phyloP scores from a whole-genome alignment of 768 basidiomycete species.

The Lactarius quietus region DNA sequence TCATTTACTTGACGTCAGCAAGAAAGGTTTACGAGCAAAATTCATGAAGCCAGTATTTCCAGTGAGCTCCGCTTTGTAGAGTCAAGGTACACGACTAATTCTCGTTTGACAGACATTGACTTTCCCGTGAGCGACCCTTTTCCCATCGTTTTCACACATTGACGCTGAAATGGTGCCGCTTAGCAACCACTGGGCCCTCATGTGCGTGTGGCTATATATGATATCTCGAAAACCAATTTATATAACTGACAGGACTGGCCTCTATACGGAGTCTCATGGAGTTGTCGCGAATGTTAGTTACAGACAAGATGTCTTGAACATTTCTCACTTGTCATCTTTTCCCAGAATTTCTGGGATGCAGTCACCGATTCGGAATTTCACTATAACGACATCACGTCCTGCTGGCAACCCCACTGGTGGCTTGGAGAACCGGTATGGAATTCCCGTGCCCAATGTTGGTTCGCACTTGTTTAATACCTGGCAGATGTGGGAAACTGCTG shows the following conservation, averaged over 20 bases:
- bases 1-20: conserved; percentile 74
- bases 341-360: conserved; percentile 87
- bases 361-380: conserved; percentile 56
- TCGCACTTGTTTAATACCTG: conserved; percentile 1
- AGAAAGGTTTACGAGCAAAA: conserved; percentile 82
- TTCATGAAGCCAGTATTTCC: conserved; percentile 87
- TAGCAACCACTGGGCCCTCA: conserved; percentile 87
- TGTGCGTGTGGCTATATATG: conserved; percentile 50
- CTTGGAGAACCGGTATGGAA: conserved; percentile 75
- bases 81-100: conserved; percentile 10
- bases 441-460: neutral
- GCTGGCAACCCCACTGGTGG: conserved; percentile 80
- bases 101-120: conserved; percentile 61
- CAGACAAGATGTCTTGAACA: neutral
- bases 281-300: conserved; percentile 77
- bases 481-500: conserved; percentile 90
- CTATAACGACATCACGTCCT: conserved; percentile 59
- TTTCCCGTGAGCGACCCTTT: conserved; percentile 64
- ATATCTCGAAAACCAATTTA: conserved; percentile 3
- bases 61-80: conserved; percentile 41
- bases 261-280: conserved; percentile 87
- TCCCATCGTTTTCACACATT: neutral
- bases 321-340: neutral
- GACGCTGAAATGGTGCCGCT: conserved; percentile 1
- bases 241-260: conserved; percentile 63